Evolutionary conservation across 176 grass and related monocot genomes (phyloP), one percentile per base, ranked within the genome.

Genomic region (Typha latifolia): DNA sequence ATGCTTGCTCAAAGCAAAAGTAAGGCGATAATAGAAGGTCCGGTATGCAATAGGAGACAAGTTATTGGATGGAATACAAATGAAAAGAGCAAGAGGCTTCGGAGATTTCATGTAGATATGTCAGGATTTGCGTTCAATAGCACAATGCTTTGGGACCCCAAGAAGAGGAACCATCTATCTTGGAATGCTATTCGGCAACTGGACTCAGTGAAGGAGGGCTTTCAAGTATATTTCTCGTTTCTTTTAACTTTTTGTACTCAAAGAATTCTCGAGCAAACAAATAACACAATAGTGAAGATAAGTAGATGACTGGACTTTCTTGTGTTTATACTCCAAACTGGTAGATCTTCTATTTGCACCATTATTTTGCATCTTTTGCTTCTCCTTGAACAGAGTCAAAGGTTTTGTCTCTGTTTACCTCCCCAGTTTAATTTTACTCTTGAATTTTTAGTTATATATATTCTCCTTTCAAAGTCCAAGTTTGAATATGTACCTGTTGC

Each of bases 111-210:
- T 87, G 79, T 99, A 67, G 70, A 87, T 32, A 87, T 93, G 86
- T 90, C 94, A 4, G 94, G 89, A 67, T 99, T 99, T 51, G 94
- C 94, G 31, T 99, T 99, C 87, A 99, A 99, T 18, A 92, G 89
- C 72, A 93, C 89, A 49, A 93, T 99, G 79, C 80, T 99, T 62
- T 99, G 94, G 94, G 94, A 99, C 49, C 74, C 81, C 57, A 91
- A 66, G 4, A 85, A 77, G 26, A 83, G 94, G 68, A 80, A 78
- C 51, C 89, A 86, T 73, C 67, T 75, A 73, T 83, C 90, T 8
- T 93, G 81, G 79, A 89, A 93, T 68, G 74, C 86, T 14, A 99
- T 99, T 64, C 74, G 94, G 31, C 94, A 99, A 79, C 82, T 83
- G 4, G 94, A 87, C 56, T 77, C 72, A 12, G 74, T 72, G 52